Base-by-base conservation (phyloP, 192 early-diverging fungal genomes). In the Backusella mclennaniae region DNA sequence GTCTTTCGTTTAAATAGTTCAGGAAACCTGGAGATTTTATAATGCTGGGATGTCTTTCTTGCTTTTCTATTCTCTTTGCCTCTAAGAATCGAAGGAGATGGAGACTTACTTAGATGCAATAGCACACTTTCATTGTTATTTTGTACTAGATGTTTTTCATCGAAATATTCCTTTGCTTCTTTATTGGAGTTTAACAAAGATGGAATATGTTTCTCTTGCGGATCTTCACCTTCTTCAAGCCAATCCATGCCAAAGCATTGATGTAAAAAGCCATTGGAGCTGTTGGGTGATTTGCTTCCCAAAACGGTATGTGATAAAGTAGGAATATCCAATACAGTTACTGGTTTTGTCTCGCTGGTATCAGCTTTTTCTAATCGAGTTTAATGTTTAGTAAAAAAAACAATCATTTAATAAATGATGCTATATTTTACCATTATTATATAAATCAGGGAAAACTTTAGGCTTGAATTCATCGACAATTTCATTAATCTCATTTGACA, bases 391-490 rank as follows among this genome's bases (percentile, higher is more conserved):
- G 35, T 38, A 41, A 26, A 42, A 63, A 21, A 8, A 23, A 23
- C 14, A 14, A 29, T 19, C 17, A 49, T 49, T n/a, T 49, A 44
- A 17, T 44, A 44, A 44, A 44, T 44, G 15, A 19, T 15, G 15
- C 9, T 21, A 56, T n/a, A 21, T 26, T 29, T 63, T 63, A 70
- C 36, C 69, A 70, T 38, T 76, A 79, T n/a, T 82, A 76, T 88
- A 85, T 81, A 95, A 93, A 76, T 95, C 91, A 11, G 88, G 87
- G 77, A 91, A 95, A 46, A 92, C 89, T 76, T 92, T 87, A 6
- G 93, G 90, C 15, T 92, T 96, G 21, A 94, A 88, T 71, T 96
- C 95, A 46, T 95, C 93, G 69, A 99, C 93, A n/a, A 95, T 72
- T 1, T 88, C 86, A 26, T 89, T 93, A 67, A 99, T 89, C 42